Evolutionary conservation across 2,329 filamentous ascomycete genomes (phyloP).

Genomic region (Aspergillus sojae): DNA sequence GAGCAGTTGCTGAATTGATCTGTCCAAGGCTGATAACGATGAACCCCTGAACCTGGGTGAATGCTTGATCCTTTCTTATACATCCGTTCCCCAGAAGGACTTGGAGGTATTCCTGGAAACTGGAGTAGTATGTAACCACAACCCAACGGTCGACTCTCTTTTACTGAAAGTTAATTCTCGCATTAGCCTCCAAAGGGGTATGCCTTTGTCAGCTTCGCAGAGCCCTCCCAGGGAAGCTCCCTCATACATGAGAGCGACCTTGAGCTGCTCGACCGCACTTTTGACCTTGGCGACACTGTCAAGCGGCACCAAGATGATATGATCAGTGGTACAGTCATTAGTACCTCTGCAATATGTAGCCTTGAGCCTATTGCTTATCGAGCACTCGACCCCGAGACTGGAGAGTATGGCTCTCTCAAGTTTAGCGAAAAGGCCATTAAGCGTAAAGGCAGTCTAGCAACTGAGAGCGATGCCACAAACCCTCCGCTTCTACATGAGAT

Average conservation of each 20-base stretch:
- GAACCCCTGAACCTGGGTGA: conserved; percentile 37
- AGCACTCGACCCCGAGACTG: conserved; percentile 24
- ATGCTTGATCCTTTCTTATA: conserved; percentile 32
- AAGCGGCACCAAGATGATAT: conserved; percentile 52
- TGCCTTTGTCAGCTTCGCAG: conserved; percentile 50
- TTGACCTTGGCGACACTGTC: conserved; percentile 59
- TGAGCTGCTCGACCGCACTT: conserved; percentile 55
- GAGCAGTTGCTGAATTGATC: background rate
- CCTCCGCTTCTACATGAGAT: conserved; percentile 41
- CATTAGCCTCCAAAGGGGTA: conserved; percentile 52
- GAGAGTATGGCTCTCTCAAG: conserved; percentile 23
- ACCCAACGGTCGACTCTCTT: background rate
- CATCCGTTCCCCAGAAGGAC: conserved; percentile 31
- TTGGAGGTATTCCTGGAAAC: conserved; percentile 28
- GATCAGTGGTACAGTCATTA: conserved; percentile 59
- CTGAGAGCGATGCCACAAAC: conserved; percentile 2
- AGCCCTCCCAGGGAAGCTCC: conserved; percentile 44
- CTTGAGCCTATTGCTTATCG: conserved; percentile 38
- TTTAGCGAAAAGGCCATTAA: conserved; percentile 22
- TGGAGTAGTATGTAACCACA: conserved; percentile 20
- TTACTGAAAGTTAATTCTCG: conserved; percentile 8
- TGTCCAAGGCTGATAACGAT: conserved; percentile 22
- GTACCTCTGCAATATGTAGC: conserved; percentile 49
- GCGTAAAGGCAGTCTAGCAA: background rate
- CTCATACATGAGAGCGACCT: conserved; percentile 49